Evolutionary conservation across 2,329 filamentous ascomycete species (phyloP).

Genomic region (Achaetomium macrosporum): DNA sequence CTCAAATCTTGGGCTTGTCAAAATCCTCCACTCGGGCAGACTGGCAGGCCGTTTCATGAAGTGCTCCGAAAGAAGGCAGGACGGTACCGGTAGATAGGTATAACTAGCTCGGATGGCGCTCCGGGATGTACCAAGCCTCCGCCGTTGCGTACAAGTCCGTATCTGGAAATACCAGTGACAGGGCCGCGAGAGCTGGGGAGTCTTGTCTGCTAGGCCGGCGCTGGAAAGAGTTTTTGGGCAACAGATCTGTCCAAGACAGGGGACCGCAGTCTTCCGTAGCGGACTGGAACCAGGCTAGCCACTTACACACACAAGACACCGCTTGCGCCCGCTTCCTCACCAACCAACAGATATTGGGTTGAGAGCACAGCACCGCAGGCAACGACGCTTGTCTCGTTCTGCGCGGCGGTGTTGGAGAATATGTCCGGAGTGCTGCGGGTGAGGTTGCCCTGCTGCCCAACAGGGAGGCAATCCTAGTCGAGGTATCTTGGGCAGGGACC

Average conservation of each 20-base stretch:
- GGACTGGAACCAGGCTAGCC: constrained; percentile 14
- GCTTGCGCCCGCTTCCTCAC: not conserved
- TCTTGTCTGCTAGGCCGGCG: constrained; percentile 7
- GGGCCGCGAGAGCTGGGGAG: constrained; percentile 1
- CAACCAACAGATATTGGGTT: not conserved
- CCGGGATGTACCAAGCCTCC: not conserved
- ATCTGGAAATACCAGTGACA: not conserved
- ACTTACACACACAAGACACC: constrained; percentile 14
- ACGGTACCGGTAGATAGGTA: not conserved
- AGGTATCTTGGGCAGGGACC: constrained; percentile 4
- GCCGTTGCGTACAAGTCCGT: constrained; percentile 3
- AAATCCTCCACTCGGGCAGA: not conserved
- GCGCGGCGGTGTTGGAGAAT: constrained; percentile 2
- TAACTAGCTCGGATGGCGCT: not conserved
- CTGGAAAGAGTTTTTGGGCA: constrained; percentile 11
- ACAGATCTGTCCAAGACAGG: constrained; percentile 17
- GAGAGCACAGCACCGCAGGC: not conserved
- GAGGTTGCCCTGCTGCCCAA: constrained; percentile 1
- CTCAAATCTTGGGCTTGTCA: constrained; percentile 16
- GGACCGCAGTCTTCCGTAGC: constrained; percentile 19
- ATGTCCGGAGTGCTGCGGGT: not conserved
- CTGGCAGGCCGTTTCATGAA: not conserved
- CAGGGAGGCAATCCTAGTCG: constrained; percentile 4
- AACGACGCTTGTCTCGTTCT: constrained; percentile 7
- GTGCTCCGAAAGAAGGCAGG: not conserved